Evolutionary conservation across 2,329 filamentous ascomycete species (phyloP), one percentile per base, ranked within the genome.

Genomic region (Chlorencoelia australis): DNA sequence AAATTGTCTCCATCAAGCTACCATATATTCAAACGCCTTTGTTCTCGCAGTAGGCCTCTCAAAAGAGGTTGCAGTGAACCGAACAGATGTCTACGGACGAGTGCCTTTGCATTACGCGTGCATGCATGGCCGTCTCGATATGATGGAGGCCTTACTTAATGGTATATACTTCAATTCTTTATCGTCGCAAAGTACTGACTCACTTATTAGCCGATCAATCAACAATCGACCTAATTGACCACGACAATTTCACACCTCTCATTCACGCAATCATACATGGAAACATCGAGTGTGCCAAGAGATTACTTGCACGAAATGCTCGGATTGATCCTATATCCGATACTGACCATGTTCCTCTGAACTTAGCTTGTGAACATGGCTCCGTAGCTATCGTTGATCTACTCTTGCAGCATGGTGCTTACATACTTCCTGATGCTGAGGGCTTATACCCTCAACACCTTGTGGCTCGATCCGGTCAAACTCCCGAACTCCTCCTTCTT

Each of bases 371-470:
- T 56, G 89, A 96, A 56, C 84, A 94, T 60, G 89, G 86, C 3
- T 91, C 87, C 0, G 66, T 86, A 16, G 73, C 79, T 10, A 89
- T 94, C 41, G 85, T 94, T 11, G 79, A 88, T 54, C 69, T 94
- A 42, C 73, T 98, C 1, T 67, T 98, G 33, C 79, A 83, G 50
- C 77, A 84, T 48, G 78, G 81, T 7, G 86, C 89, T 5, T 71
- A 75, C 39, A 81, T 98, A 41, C 66, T 95, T n/a, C 80, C 91
- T 7, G 91, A 98, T 60, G 91, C 91, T 2, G 91, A 98, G 65
- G 91, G 91, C 1, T 67, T 98, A 8, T 98, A 85, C 55, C 91
- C 91, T n/a, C 91, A 96, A 56, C 91, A 98, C 61, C 73, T 96
- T 21, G 89, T 96, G 14, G 89, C 91, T 16, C 75, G 91, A 37